phyloP scores from a whole-genome alignment of 75 land plant species.

The Azolla pinnata region DNA sequence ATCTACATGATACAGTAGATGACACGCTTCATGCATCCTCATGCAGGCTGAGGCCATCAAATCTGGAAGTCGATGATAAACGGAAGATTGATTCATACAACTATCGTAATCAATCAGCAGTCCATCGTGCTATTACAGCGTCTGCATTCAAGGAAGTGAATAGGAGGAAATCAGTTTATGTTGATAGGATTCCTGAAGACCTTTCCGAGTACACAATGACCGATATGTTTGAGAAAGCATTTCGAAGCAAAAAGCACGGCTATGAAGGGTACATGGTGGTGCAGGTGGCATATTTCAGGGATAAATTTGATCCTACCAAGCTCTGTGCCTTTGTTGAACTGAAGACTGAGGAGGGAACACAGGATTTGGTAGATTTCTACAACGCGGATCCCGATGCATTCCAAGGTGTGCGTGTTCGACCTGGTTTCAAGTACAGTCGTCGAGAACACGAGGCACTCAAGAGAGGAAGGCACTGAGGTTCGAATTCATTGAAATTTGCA shows the following conservation, averaged over 20 bases:
- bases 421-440: slow-evolving; percentile 15
- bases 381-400: slow-evolving; percentile 14
- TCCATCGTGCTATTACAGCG: slow-evolving; percentile 12
- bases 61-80: not conserved
- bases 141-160: slow-evolving; percentile 18
- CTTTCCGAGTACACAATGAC: slow-evolving; percentile 13
- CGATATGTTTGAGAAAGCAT: slow-evolving; percentile 17
- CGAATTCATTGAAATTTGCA: no score
- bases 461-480: no score
- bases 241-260: slow-evolving; percentile 2
- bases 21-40: not conserved
- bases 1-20: not conserved
- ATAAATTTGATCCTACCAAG: slow-evolving; percentile 20
- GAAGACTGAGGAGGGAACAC: slow-evolving; percentile 14
- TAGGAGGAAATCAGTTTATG: slow-evolving; percentile 19
- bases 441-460: no score
- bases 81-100: not conserved
- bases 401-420: slow-evolving; percentile 16
- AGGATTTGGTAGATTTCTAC: slow-evolving; percentile 19
- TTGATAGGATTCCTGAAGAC: slow-evolving; percentile 15
- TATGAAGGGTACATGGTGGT: slow-evolving; percentile 7
- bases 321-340: slow-evolving; percentile 22
- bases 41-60: not conserved
- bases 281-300: slow-evolving; percentile 18
- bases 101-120: not conserved